phyloP scores from a whole-genome alignment of 2,329 filamentous ascomycete species.

The Shiraia sp. region DNA sequence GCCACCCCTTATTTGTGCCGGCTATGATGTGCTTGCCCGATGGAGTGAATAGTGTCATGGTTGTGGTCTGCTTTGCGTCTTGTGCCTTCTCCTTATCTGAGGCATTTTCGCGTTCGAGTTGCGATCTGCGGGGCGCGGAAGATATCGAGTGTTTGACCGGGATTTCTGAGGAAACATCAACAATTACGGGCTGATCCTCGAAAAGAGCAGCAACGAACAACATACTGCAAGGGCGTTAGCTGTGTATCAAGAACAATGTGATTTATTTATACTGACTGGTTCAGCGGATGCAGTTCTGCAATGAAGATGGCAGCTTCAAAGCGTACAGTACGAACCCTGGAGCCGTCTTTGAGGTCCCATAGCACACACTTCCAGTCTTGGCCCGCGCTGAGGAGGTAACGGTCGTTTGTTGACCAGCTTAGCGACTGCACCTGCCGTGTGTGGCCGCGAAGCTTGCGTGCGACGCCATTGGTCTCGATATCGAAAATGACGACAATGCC shows the following conservation, averaged over 20 bases:
- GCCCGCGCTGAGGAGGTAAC: slow-evolving; percentile 88
- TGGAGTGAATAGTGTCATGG: slow-evolving; percentile 84
- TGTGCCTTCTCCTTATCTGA: slow-evolving; percentile 87
- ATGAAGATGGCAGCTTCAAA: slow-evolving; percentile 95
- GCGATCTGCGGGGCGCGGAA: slow-evolving; percentile 76
- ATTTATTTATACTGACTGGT: slow-evolving; percentile 66
- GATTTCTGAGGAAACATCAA: slow-evolving; percentile 73
- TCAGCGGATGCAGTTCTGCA: slow-evolving; percentile 89
- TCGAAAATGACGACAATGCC: slow-evolving; percentile 96
- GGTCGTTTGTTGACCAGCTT: slow-evolving; percentile 91
- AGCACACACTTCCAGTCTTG: slow-evolving; percentile 96
- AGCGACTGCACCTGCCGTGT: slow-evolving; percentile 91
- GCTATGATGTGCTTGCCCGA: slow-evolving; percentile 86
- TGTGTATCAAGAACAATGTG: not conserved
- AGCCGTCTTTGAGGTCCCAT: slow-evolving; percentile 83
- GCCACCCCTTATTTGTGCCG: slow-evolving; percentile 91
- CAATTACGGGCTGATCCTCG: slow-evolving; percentile 87
- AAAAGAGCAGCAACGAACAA: slow-evolving; percentile 90
- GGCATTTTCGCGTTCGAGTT: slow-evolving; percentile 69
- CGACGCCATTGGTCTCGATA: slow-evolving; percentile 94
- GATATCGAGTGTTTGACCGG: slow-evolving; percentile 78
- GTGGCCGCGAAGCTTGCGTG: slow-evolving; percentile 90
- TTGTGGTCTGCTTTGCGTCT: slow-evolving; percentile 93
- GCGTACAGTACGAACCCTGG: slow-evolving; percentile 77
- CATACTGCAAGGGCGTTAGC: slow-evolving; percentile 56